These are phyloP conservation scores for Talaromyces verruculosus DNA, from an alignment of 2,329 filamentous ascomycete species.

Conservation along the genomic window DNA sequence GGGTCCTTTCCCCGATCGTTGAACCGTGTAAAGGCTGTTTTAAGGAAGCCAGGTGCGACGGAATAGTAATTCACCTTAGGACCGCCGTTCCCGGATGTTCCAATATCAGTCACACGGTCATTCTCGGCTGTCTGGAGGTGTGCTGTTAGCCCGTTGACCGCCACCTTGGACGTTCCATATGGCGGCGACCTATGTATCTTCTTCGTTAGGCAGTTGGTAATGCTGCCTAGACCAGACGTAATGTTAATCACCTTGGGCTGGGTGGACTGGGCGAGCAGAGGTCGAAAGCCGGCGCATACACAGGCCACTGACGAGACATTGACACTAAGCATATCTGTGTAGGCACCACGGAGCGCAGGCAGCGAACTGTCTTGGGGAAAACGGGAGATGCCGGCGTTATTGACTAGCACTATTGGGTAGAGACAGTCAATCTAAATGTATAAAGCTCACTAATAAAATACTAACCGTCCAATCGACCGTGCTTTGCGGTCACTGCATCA, in stretches of 20 bases:
- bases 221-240: slow-evolving; percentile 33
- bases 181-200: slow-evolving; percentile 28
- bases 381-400: slow-evolving; percentile 42
- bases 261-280: slow-evolving; percentile 29
- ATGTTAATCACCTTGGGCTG: slow-evolving; percentile 37
- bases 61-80: slow-evolving; percentile 25
- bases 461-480: slow-evolving; percentile 31
- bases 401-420: slow-evolving; percentile 37
- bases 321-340: slow-evolving; percentile 38
- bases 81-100: neutral
- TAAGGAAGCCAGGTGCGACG: slow-evolving; percentile 27
- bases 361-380: slow-evolving; percentile 29
- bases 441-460: neutral
- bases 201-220: slow-evolving; percentile 43
- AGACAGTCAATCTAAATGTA: neutral
- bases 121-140: slow-evolving; percentile 15
- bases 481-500: slow-evolving; percentile 25
- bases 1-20: slow-evolving; percentile 25
- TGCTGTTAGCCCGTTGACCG: slow-evolving; percentile 42
- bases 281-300: slow-evolving; percentile 32
- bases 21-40: slow-evolving; percentile 31
- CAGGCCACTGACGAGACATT: slow-evolving; percentile 49
- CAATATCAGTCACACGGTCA: neutral
- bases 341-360: slow-evolving; percentile 34
- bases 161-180: slow-evolving; percentile 40